Conservation (phyloP, 1,284 basidiomycete genomes). For the Cryptococcus amylolentus region DNA sequence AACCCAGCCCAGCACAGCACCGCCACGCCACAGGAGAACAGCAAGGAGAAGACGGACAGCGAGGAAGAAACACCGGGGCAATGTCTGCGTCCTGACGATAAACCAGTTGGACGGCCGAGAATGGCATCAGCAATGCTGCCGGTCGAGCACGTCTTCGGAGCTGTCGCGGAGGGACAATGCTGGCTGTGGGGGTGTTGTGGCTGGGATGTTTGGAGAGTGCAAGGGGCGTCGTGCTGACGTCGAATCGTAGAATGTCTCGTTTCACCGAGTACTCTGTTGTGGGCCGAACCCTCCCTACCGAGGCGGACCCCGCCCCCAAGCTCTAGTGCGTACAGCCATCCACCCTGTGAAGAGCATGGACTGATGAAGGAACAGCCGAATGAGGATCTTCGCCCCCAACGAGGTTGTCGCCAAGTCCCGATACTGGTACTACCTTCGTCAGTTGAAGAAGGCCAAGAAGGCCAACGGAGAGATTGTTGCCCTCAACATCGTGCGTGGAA, state of each 20-base stretch:
- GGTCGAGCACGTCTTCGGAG: constrained; percentile 9
- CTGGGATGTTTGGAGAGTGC: neutral
- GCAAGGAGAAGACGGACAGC: constrained; percentile 14
- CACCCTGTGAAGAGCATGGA: neutral
- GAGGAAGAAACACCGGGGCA: constrained; percentile 47
- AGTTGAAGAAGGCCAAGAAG: constrained; percentile 99
- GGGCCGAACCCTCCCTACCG: constrained; percentile 94
- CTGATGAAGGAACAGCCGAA: constrained; percentile 63
- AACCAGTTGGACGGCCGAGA: neutral
- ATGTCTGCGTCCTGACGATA: constrained; percentile 43
- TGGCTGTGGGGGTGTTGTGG: neutral
- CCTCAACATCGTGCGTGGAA: constrained; percentile 83
- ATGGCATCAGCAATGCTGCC: no score
- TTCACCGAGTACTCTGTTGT: constrained; percentile 91
- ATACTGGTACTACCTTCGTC: constrained; percentile 99
- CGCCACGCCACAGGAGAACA: constrained; percentile 1
- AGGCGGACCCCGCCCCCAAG: constrained; percentile 87
- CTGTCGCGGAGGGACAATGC: constrained; percentile 2
- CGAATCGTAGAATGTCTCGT: constrained; percentile 49
- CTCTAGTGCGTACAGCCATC: constrained; percentile 37
- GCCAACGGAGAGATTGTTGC: constrained; percentile 98
- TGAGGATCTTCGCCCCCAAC: constrained; percentile 99
- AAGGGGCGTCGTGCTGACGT: constrained; percentile 4
- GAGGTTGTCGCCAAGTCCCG: constrained; percentile 97
- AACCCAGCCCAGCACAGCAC: neutral